Conservation (phyloP, 768 basidiomycete genomes). For the Russula sp. region DNA sequence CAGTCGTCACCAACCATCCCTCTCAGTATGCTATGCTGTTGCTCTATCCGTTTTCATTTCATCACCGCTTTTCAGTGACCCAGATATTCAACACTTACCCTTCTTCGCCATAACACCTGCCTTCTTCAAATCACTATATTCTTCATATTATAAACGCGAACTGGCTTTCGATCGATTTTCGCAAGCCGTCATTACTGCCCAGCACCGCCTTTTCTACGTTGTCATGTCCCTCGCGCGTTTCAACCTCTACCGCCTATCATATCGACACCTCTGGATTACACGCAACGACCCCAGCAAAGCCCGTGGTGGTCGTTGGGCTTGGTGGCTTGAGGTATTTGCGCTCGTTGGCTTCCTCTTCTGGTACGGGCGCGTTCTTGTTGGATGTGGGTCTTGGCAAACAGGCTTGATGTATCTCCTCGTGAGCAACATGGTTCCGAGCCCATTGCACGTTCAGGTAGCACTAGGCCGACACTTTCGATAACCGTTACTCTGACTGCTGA, state of each 20-base stretch:
- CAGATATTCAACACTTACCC: conserved; percentile 84
- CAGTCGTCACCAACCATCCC: conserved; percentile 96
- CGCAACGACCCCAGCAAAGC: conserved; percentile 62
- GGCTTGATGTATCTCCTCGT: conserved; percentile 74
- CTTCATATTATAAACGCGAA: conserved; percentile 89
- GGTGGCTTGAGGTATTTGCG: conserved; percentile 70
- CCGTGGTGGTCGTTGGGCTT: conserved; percentile 73
- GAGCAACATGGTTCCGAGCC: conserved; percentile 83
- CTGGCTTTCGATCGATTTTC: conserved; percentile 76
- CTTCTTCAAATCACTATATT: conserved; percentile 85
- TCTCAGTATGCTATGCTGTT: conserved; percentile 63
- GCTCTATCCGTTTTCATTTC: not conserved
- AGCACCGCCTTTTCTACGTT: conserved; percentile 92
- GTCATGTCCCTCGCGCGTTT: conserved; percentile 89
- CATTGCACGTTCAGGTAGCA: conserved; percentile 88
- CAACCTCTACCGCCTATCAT: conserved; percentile 91
- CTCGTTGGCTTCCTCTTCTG: conserved; percentile 86
- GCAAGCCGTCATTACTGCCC: conserved; percentile 61
- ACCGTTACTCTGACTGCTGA: not conserved
- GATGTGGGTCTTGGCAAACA: conserved; percentile 68
- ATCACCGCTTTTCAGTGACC: conserved; percentile 52
- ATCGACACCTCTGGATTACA: conserved; percentile 64
- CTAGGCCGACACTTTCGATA: conserved; percentile 18
- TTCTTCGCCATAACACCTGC: conserved; percentile 91
- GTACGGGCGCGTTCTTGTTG: conserved; percentile 69